Conservation (phyloP, 176 grass and related monocot genomes). For the Eleusine coracana region DNA sequence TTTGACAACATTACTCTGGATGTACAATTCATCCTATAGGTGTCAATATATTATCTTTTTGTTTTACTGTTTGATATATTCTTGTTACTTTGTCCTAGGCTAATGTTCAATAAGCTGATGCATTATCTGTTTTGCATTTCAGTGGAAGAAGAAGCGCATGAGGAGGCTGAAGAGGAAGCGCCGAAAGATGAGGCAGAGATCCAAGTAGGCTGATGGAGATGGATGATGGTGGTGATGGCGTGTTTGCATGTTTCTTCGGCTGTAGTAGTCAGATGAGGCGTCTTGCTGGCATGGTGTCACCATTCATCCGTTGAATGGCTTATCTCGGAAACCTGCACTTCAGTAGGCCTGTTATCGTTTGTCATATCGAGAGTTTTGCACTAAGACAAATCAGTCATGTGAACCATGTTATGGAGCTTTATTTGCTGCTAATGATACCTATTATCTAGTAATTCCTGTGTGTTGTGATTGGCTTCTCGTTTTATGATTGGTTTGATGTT, state of each 20-base stretch:
- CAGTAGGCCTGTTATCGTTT: conserved; percentile 30
- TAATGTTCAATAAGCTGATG: background rate
- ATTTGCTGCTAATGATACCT: conserved; percentile 36
- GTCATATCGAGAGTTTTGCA: conserved; percentile 39
- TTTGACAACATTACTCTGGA: background rate
- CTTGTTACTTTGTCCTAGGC: too few relatives aligned
- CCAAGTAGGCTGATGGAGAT: conserved; percentile 61
- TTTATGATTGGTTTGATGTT: background rate
- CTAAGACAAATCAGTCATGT: conserved; percentile 14
- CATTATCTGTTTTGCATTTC: background rate
- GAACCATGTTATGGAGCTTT: conserved; percentile 43
- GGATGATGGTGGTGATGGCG: background rate
- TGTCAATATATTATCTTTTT: too few relatives aligned
- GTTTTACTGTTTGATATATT: background rate
- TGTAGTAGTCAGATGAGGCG: background rate
- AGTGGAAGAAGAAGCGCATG: conserved; percentile 99
- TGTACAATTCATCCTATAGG: too few relatives aligned
- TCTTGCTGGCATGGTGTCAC: background rate
- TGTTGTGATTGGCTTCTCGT: background rate
- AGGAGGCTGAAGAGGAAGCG: conserved; percentile 99
- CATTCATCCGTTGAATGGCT: conserved; percentile 23
- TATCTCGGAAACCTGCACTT: conserved; percentile 40
- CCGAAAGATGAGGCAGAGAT: conserved; percentile 98
- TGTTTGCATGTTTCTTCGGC: background rate
- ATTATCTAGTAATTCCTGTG: conserved; percentile 6